A percentile compares a stretch with the other conserved stretches of the same genome.
These are phyloP conservation scores for Takakia lepidozioides DNA, from an alignment of 225 moss, liverwort and hornwort genomes.

Conservation along the genomic window DNA sequence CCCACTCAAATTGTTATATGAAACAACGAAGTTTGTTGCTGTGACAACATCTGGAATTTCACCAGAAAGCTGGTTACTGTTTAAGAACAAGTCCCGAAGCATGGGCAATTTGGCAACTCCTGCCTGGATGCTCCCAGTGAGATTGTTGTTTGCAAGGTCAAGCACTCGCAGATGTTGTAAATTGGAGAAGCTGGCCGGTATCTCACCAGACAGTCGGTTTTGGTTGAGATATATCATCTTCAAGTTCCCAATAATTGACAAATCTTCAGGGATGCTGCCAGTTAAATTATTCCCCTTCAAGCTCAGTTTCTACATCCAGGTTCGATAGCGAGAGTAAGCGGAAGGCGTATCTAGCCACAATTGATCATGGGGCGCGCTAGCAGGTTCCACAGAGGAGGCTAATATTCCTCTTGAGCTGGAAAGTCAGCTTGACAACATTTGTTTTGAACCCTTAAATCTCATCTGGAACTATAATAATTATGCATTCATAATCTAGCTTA, in stretches of 20 bases:
- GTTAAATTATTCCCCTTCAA: conserved; percentile 42
- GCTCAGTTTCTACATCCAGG: conserved; percentile 29
- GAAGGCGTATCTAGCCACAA: too few species aligned
- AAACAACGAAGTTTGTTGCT: conserved; percentile 47
- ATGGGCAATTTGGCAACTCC: conserved; percentile 28
- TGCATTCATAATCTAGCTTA: too few species aligned
- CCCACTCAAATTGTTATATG: conserved; percentile 36
- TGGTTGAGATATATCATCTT: conserved; percentile 47
- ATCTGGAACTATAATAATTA: too few species aligned
- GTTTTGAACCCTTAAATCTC: too few species aligned
- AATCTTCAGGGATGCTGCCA: conserved; percentile 45
- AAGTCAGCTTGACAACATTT: too few species aligned
- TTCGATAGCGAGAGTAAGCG: too few species aligned
- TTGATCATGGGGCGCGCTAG: too few species aligned
- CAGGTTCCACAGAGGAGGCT: too few species aligned
- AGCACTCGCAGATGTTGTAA: conserved; percentile 31
- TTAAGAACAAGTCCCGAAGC: conserved; percentile 40
- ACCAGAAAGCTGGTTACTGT: conserved; percentile 40
- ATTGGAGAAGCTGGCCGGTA: conserved; percentile 24
- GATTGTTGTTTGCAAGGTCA: conserved; percentile 28
- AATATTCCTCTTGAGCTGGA: too few species aligned
- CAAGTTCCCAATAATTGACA: conserved; percentile 35
- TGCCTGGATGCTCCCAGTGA: conserved; percentile 40
- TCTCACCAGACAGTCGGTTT: conserved; percentile 39
- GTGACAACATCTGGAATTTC: conserved; percentile 29